Evolutionary conservation across 306 rosid genomes (phyloP).

Genomic region (Hippophae tibetana): DNA sequence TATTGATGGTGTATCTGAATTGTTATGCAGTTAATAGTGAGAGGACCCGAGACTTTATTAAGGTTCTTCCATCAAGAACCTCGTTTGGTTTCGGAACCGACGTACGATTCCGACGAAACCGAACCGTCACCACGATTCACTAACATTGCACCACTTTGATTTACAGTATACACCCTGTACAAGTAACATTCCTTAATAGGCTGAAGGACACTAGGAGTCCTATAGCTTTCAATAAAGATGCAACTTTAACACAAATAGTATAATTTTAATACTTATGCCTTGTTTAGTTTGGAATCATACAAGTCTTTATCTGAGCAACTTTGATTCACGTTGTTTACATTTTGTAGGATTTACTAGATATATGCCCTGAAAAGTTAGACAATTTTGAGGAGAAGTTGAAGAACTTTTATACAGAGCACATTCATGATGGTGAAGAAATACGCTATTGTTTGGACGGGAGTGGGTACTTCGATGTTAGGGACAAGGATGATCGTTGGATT

Average conservation of each 20-base stretch:
- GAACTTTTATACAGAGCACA: conserved; percentile 86
- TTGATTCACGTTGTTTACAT: background rate
- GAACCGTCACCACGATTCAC: too few species aligned
- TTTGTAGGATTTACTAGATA: conserved; percentile 68
- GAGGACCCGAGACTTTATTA: too few species aligned
- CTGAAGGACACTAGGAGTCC: too few species aligned
- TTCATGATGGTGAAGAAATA: conserved; percentile 89
- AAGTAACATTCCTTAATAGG: too few species aligned
- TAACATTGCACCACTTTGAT: too few species aligned
- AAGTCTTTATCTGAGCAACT: background rate
- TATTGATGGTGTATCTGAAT: too few species aligned
- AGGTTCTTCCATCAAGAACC: too few species aligned
- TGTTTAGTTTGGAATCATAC: background rate
- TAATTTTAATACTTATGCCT: background rate
- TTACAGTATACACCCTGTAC: too few species aligned
- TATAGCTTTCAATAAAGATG: too few species aligned
- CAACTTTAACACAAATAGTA: background rate
- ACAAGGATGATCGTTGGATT: conserved; percentile 74
- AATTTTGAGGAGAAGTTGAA: conserved; percentile 76
- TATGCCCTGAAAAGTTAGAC: conserved; percentile 64
- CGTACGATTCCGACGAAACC: too few species aligned
- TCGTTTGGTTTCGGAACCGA: too few species aligned
- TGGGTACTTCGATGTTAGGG: conserved; percentile 82
- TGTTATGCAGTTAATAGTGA: too few species aligned
- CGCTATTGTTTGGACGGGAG: conserved; percentile 79